phyloP scores from a whole-genome alignment of 2,329 filamentous ascomycete genomes.

The Colletotrichum australisinense region DNA sequence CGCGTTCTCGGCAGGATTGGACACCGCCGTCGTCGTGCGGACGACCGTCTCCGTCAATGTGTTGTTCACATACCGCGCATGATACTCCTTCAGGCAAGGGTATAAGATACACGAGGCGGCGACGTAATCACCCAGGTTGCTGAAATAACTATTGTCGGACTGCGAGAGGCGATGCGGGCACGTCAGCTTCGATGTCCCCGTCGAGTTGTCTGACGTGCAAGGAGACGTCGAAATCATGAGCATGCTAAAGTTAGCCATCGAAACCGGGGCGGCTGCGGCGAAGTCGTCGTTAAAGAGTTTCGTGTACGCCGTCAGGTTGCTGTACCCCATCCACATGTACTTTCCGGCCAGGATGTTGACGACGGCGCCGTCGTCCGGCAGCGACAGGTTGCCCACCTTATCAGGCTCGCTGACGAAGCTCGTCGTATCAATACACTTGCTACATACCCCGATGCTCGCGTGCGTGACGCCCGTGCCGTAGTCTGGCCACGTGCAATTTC shows the following conservation, averaged over 20 bases:
- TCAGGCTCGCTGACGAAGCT: slow-evolving; percentile 18
- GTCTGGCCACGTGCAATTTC: slow-evolving; percentile 29
- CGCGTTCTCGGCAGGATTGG: not conserved
- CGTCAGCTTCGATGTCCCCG: not conserved
- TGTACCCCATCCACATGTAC: slow-evolving; percentile 31
- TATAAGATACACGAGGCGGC: slow-evolving; percentile 18
- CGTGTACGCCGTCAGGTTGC: slow-evolving; percentile 21
- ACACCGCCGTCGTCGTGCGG: slow-evolving; percentile 16
- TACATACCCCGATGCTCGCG: slow-evolving; percentile 27
- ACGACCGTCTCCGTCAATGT: slow-evolving; percentile 16
- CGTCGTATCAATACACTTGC: slow-evolving; percentile 26
- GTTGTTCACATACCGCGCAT: slow-evolving; percentile 8
- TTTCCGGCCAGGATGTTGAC: slow-evolving; percentile 10
- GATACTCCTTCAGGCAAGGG: slow-evolving; percentile 24
- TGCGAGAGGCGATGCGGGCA: slow-evolving; percentile 20
- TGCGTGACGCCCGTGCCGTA: slow-evolving; percentile 26
- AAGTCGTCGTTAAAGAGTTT: slow-evolving; percentile 10
- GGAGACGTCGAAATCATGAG: slow-evolving; percentile 13
- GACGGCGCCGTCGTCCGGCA: slow-evolving; percentile 8
- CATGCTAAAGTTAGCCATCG: slow-evolving; percentile 23
- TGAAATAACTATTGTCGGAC: not conserved
- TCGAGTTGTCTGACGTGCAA: slow-evolving; percentile 6
- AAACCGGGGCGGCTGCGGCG: not conserved
- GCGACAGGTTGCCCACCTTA: slow-evolving; percentile 5
- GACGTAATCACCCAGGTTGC: slow-evolving; percentile 6